These are phyloP conservation scores for Eleusine indica DNA, from an alignment of 176 grass and related monocot species.

Conservation along the genomic window DNA sequence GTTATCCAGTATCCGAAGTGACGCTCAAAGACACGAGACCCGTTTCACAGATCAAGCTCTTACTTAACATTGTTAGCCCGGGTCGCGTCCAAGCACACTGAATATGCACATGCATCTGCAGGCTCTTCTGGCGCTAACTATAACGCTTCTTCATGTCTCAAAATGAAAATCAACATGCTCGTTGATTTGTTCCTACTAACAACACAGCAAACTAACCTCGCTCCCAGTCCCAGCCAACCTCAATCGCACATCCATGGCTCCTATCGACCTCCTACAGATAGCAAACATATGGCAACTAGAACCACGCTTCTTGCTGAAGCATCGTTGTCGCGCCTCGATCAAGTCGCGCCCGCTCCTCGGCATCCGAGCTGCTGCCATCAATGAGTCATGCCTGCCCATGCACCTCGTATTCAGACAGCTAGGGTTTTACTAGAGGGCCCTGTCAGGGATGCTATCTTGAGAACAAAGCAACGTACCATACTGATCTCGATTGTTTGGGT, in stretches of 20 bases:
- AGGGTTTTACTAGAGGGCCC: conserved; percentile 50
- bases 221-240: background rate
- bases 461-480: conserved; percentile 54
- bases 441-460: conserved; percentile 47
- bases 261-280: conserved; percentile 7
- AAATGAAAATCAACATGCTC: background rate
- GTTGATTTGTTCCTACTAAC: conserved; percentile 37
- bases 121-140: conserved; percentile 8
- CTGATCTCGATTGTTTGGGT: conserved; percentile 32
- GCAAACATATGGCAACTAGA: conserved; percentile 29
- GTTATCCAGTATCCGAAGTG: too few relatives aligned
- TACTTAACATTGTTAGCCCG: too few relatives aligned
- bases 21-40: too few relatives aligned
- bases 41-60: too few relatives aligned
- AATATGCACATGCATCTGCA: conserved; percentile 9
- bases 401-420: conserved; percentile 45
- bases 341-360: conserved; percentile 16
- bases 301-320: conserved; percentile 50
- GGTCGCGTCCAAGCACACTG: too few relatives aligned
- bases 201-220: conserved; percentile 17
- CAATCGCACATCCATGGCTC: conserved; percentile 3
- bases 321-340: conserved; percentile 40
- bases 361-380: conserved; percentile 36
- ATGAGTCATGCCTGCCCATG: conserved; percentile 34
- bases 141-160: background rate